Evolutionary conservation across 2,329 filamentous ascomycete species (phyloP).

Genomic region (Pseudogymnoascus verrucosus): DNA sequence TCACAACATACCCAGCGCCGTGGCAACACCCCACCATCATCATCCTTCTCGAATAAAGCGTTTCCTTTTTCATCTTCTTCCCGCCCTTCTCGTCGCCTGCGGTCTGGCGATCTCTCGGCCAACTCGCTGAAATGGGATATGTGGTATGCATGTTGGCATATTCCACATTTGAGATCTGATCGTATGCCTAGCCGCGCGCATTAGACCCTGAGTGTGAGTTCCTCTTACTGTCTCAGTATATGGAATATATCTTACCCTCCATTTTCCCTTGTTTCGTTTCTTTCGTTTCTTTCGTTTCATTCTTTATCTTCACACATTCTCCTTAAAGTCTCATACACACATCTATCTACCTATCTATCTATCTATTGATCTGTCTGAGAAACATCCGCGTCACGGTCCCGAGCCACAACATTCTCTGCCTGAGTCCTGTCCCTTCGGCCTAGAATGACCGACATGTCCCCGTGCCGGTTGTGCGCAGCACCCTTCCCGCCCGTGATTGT

Average conservation of each 20-base stretch:
- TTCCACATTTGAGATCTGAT: conserved; percentile 6
- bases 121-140: not conserved
- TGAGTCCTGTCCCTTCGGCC: not conserved
- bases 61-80: not conserved
- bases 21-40: not conserved
- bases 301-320: not conserved
- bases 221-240: not conserved
- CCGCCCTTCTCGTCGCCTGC: not conserved
- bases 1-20: not conserved
- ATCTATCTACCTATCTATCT: not conserved
- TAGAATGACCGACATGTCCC: conserved; percentile 5
- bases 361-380: not conserved
- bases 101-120: not conserved
- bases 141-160: conserved; percentile 1
- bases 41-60: not conserved
- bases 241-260: not conserved
- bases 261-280: not conserved
- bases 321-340: not conserved
- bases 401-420: not conserved
- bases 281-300: not conserved
- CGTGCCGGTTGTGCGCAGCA: conserved; percentile 2
- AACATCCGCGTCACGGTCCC: conserved; percentile 2
- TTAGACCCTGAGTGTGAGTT: not conserved
- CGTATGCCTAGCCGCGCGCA: not conserved
- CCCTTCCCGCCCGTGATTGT: conserved; percentile 3